phyloP scores from a whole-genome alignment of 2,329 filamentous ascomycete species.

The Delphinella strobiligena region DNA sequence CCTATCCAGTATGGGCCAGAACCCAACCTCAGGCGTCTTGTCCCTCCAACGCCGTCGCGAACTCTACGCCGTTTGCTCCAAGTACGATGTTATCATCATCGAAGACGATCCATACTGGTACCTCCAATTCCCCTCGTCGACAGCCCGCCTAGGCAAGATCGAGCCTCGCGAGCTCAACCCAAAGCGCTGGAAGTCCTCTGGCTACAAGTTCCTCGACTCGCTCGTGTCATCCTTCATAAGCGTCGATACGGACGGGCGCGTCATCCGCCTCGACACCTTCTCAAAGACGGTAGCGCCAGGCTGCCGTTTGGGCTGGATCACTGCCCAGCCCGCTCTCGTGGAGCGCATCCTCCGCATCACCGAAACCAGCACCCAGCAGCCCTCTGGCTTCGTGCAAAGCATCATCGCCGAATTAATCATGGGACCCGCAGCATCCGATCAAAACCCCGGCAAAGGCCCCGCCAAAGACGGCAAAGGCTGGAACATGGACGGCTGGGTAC shows the following conservation, averaged over 20 bases:
- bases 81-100: slow-evolving; percentile 80
- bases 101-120: slow-evolving; percentile 98
- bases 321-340: slow-evolving; percentile 64
- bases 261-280: slow-evolving; percentile 84
- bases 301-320: slow-evolving; percentile 83
- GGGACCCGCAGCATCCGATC: slow-evolving; percentile 44
- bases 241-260: slow-evolving; percentile 73
- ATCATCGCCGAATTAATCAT: slow-evolving; percentile 69
- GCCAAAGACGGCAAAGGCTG: slow-evolving; percentile 47
- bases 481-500: slow-evolving; percentile 76
- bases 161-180: background rate
- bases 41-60: slow-evolving; percentile 62
- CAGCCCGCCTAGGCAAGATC: slow-evolving; percentile 19
- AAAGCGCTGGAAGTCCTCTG: slow-evolving; percentile 42
- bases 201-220: slow-evolving; percentile 70
- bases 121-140: slow-evolving; percentile 71
- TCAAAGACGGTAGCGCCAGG: slow-evolving; percentile 88
- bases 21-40: slow-evolving; percentile 69
- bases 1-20: slow-evolving; percentile 66
- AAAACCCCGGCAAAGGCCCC: slow-evolving; percentile 28
- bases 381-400: slow-evolving; percentile 79
- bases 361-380: slow-evolving; percentile 69
- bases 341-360: slow-evolving; percentile 64
- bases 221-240: slow-evolving; percentile 72
- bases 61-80: slow-evolving; percentile 67